Percentiles rank a stretch among this genome's conserved stretches.
These are phyloP conservation scores for Carex littledalei DNA, from an alignment of 176 grass and related monocot species.

Conservation along the genomic window DNA sequence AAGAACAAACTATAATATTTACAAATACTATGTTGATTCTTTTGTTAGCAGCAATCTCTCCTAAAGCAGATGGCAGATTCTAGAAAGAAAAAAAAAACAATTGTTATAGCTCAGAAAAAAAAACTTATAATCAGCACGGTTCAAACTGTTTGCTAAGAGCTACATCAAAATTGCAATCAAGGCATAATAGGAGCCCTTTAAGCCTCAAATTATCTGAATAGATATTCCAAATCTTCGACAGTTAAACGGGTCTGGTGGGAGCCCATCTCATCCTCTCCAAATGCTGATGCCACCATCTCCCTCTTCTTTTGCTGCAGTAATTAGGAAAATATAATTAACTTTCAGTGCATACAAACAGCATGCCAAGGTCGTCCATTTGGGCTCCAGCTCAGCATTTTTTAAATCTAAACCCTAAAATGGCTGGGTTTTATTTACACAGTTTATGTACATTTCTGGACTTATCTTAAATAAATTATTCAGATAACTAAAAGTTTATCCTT, in stretches of 20 bases:
- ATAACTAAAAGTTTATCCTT: background rate
- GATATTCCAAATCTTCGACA: conserved; percentile 84
- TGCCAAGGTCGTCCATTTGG: background rate
- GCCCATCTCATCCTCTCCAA: conserved; percentile 87
- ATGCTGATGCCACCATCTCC: conserved; percentile 95
- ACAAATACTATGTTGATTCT: conserved; percentile 18
- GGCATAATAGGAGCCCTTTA: conserved; percentile 43
- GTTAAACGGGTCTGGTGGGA: conserved; percentile 71
- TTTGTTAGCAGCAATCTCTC: conserved; percentile 18
- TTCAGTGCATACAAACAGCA: background rate
- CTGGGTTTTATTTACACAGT: background rate
- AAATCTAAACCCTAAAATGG: background rate
- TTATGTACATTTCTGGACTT: background rate
- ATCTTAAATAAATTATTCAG: background rate
- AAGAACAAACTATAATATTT: conserved; percentile 19
- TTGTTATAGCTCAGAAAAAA: background rate
- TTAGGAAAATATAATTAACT: conserved; percentile 2
- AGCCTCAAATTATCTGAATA: conserved; percentile 64
- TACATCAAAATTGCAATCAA: conserved; percentile 20
- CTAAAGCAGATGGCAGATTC: background rate
- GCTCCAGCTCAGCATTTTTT: background rate
- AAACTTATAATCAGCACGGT: conserved; percentile 15
- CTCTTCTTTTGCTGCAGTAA: conserved; percentile 80
- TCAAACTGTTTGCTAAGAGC: conserved; percentile 14
- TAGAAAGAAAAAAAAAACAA: background rate